Evolutionary conservation across 352 stramenopile genomes (phyloP), one percentile per base, ranked within the genome.

Genomic region (Phytophthora hybrid): DNA sequence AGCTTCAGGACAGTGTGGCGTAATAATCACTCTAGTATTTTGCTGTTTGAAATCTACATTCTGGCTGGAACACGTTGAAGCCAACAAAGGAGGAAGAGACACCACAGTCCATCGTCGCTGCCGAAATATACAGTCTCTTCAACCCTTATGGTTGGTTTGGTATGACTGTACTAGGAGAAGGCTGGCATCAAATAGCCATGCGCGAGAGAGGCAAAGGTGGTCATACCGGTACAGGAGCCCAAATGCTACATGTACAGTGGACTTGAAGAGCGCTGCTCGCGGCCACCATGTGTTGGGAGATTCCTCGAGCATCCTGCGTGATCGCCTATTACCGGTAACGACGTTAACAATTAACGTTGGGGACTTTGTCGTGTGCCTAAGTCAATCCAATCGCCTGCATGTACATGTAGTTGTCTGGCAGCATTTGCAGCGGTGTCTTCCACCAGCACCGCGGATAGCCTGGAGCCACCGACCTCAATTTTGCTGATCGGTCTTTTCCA

Each of bases 1-100:
- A 73, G 53, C 1, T 74, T 41, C 29, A 53, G 51, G 16, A 32
- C 13, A 54, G 18, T 67, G 46, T 59, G 60, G 26, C 19, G 10
- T 44, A 60, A 21, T 16, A 31, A 37, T 55, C 23, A 3, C 3
- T n/a, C 29, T 18, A 1, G 31, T 47, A 59, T 58, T 58, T 58
- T 58, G 23, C 51, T 58, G 51, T 58, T 58, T 37, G 51, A 39
- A 51, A 51, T 47, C 39, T 46, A 26, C 23, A 26, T 26, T 1
- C 13, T 16, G 26, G 4, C 26, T 31, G 26, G 26, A 44, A 16
- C 37, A 41, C 34, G 34, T 41, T 41, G 34, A 41, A 41, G 34
- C 34, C 34, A 14, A 41, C 34, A 41, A 41, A 41, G 2, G 9
- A 41, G 34, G 34, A 41, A 41, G 34, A 41, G 8, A 41, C 34